These are phyloP conservation scores for Colletotrichum cuscutae DNA, from an alignment of 2,329 filamentous ascomycete species.

Conservation along the genomic window DNA sequence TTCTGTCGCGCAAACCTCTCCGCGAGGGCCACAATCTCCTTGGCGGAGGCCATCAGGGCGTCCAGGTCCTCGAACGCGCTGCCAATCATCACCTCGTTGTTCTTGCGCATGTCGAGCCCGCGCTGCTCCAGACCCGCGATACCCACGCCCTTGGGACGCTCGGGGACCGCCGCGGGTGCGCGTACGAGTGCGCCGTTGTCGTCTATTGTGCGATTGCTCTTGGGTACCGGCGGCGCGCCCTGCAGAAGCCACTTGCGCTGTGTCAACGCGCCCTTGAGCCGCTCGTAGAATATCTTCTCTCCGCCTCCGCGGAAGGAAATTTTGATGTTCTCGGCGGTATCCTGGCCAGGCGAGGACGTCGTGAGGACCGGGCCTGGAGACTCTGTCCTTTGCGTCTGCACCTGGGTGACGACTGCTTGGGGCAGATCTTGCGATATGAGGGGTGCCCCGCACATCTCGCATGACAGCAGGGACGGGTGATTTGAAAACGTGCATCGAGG, in stretches of 20 bases:
- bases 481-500: constrained; percentile 95
- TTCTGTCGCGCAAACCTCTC: constrained; percentile 84
- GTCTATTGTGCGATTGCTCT: constrained; percentile 55
- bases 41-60: constrained; percentile 96
- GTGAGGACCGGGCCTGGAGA: constrained; percentile 81
- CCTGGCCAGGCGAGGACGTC: constrained; percentile 49
- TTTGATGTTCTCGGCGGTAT: constrained; percentile 82
- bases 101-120: constrained; percentile 85
- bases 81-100: constrained; percentile 93
- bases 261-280: constrained; percentile 86
- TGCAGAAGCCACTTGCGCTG: constrained; percentile 97
- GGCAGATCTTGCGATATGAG: constrained; percentile 66
- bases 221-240: constrained; percentile 87
- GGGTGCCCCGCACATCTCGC: constrained; percentile 90
- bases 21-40: constrained; percentile 93
- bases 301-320: constrained; percentile 91
- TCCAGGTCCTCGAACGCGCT: constrained; percentile 96
- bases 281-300: constrained; percentile 89
- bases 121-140: constrained; percentile 93
- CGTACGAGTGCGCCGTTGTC: constrained; percentile 47
- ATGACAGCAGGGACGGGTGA: constrained; percentile 84
- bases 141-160: constrained; percentile 74
- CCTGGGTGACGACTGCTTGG: constrained; percentile 48
- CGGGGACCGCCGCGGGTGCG: constrained; percentile 33
- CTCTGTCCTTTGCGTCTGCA: constrained; percentile 64